Evolutionary conservation across 768 basidiomycete genomes (phyloP).

Genomic region (Kwoniella mangroviensis): DNA sequence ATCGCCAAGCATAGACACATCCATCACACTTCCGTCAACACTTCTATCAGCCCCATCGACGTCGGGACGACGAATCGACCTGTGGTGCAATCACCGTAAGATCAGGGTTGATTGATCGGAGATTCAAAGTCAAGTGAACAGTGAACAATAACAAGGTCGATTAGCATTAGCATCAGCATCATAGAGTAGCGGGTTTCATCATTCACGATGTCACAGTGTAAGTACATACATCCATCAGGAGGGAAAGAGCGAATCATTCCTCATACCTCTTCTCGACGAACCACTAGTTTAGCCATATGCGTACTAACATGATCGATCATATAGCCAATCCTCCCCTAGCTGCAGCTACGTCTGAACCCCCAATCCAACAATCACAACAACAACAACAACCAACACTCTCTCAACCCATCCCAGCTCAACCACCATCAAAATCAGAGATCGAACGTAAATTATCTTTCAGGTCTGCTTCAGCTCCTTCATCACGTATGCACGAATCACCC

Average conservation of each 20-base stretch:
- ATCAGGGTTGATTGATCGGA: background rate
- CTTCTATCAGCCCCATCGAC: background rate
- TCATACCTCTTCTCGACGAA: too few relatives aligned
- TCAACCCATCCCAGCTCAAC: constrained; percentile 34
- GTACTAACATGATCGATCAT: background rate
- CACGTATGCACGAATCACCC: constrained; percentile 34
- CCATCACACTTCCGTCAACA: background rate
- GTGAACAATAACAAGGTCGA: too few relatives aligned
- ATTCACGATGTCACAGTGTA: constrained; percentile 16
- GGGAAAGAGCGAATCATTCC: background rate
- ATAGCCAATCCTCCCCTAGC: constrained; percentile 1
- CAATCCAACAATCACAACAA: background rate
- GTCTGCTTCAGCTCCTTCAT: constrained; percentile 28
- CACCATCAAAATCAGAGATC: constrained; percentile 49
- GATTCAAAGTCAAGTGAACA: background rate
- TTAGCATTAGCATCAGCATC: too few relatives aligned
- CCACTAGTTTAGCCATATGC: too few relatives aligned
- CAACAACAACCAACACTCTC: constrained; percentile 10
- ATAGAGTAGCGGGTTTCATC: background rate
- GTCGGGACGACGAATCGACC: background rate
- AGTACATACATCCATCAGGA: background rate
- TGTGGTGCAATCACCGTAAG: background rate
- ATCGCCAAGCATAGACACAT: background rate
- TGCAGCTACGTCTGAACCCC: background rate
- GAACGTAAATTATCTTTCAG: constrained; percentile 54